Conservation (phyloP, 768 basidiomycete species). For the Xerocomellus intermedius region DNA sequence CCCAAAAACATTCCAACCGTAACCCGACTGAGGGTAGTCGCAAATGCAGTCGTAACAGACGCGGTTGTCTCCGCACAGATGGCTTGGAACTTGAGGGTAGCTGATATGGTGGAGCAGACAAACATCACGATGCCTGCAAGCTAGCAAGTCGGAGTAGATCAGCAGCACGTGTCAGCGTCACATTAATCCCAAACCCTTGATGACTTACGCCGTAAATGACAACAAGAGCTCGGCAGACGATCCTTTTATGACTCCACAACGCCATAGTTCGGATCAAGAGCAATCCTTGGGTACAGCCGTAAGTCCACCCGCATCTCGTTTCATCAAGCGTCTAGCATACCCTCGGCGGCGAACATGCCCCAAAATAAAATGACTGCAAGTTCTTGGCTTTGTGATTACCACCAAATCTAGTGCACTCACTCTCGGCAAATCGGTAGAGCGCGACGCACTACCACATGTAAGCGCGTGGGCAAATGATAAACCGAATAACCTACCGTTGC, state of each 20-base stretch:
- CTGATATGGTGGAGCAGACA: background rate
- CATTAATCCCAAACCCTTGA: background rate
- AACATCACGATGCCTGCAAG: background rate
- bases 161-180: background rate
- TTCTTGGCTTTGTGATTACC: background rate
- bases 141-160: background rate
- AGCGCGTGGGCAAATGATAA: background rate
- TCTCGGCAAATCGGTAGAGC: conserved; percentile 8
- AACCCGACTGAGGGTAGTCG: conserved; percentile 2
- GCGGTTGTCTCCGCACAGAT: conserved; percentile 5
- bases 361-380: conserved; percentile 4
- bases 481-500: background rate
- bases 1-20: conserved; percentile 10
- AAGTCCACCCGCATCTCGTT: background rate
- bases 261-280: conserved; percentile 13
- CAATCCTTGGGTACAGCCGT: conserved; percentile 1
- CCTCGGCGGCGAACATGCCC: conserved; percentile 9
- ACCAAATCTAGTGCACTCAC: background rate
- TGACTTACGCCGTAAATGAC: background rate
- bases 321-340: background rate
- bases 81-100: conserved; percentile 3
- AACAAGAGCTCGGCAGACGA: background rate
- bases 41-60: background rate
- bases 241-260: conserved; percentile 1
- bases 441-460: background rate